These are phyloP conservation scores for Tolypocladium capitatum DNA, from an alignment of 2,329 filamentous ascomycete genomes.

Conservation along the genomic window DNA sequence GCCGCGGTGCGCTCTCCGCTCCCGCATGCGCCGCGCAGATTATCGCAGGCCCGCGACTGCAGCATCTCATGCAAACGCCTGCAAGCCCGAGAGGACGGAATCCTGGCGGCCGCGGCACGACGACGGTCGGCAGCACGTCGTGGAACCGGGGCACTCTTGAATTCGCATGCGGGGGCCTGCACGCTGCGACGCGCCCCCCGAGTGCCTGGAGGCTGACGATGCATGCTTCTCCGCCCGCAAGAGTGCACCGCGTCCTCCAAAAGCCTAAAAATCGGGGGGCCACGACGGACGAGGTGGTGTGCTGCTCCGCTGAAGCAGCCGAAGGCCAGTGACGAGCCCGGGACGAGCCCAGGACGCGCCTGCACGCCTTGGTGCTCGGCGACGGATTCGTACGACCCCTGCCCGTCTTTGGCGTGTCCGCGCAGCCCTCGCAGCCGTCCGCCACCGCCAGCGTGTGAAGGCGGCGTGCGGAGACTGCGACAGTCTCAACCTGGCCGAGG, in stretches of 20 bases:
- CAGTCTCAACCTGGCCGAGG: too few species aligned
- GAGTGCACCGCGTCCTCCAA: background rate
- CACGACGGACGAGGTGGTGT: background rate
- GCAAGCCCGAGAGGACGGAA: background rate
- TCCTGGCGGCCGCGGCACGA: background rate
- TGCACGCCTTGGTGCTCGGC: too few species aligned
- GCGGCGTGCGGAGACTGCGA: too few species aligned
- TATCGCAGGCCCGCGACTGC: background rate
- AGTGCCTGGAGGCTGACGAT: too few species aligned
- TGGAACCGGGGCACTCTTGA: background rate
- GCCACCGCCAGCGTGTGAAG: too few species aligned
- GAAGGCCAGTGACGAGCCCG: too few species aligned
- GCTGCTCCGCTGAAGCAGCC: background rate
- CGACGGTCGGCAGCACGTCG: background rate
- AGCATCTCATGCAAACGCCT: background rate
- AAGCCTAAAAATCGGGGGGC: background rate
- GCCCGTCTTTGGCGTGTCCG: too few species aligned
- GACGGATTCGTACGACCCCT: background rate
- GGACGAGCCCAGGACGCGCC: too few species aligned
- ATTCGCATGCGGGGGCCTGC: background rate
- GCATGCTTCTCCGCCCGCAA: too few species aligned
- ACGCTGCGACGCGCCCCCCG: too few species aligned
- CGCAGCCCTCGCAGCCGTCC: too few species aligned
- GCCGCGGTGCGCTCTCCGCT: too few species aligned
- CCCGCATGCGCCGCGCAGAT: background rate